Base-by-base conservation (phyloP, 106 monocot genomes). In the Hemerocallis citrina region DNA sequence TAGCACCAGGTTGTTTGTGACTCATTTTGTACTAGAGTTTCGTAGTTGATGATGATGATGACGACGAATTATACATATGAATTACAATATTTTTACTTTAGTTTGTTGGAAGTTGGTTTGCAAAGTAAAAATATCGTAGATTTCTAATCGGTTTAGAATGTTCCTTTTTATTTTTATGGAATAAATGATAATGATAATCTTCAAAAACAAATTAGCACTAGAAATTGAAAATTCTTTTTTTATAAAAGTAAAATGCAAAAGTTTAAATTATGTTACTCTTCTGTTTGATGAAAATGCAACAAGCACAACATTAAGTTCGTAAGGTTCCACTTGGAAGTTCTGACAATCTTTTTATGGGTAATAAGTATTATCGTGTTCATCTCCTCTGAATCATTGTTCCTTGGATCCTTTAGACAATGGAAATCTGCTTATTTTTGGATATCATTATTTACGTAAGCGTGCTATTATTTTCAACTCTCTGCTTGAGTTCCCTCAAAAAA, bases 221-320 rank as follows among this genome's bases (percentile, higher is more conserved):
- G n/a, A n/a, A n/a, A n/a, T n/a, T n/a, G n/a, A n/a, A n/a, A n/a
- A n/a, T n/a, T n/a, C n/a, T n/a, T n/a, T n/a, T n/a, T 79, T 1
- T 72, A 79, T 52, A 79, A 84, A 46, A 62, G 79, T 56, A 74
- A 78, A 63, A 83, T 75, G 52, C 55, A 72, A 68, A 63, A 75
- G n/a, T 62, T 46, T 45, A 21, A 64, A 52, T 30, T 27, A 38
- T 64, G 32, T 72, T 69, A 65, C 61, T 27, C 70, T 61, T 55
- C 24, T 71, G 27, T 75, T 75, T 23, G 64, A 47, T 42, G 66
- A 75, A 59, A 71, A 52, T 35, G 28, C 32, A 13, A 35, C 48
- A 40, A 57, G 52, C 14, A 52, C 44, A 36, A 62, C 70, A 27
- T 29, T 22, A 17, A 71, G 5, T 50, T 7, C 44, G 6, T 57